Evolutionary conservation across 306 rosid genomes (phyloP).

Genomic region (Malus domestica): ASM211411v1 NC_041795.1:33527001-33527500

Average conservation of each 20-base stretch:
- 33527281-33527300: conserved; percentile 71
- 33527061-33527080: conserved; percentile 74
- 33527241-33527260: conserved; percentile 64
- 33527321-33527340: conserved; percentile 58
- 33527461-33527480: conserved; percentile 74
- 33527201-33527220: conserved; percentile 85
- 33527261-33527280: conserved; percentile 64
- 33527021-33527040: conserved; percentile 74
- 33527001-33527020: conserved; percentile 47
- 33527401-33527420: conserved; percentile 66
- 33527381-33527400: conserved; percentile 61
- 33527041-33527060: conserved; percentile 75
- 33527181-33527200: conserved; percentile 61
- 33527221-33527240: conserved; percentile 53
- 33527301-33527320: conserved; percentile 61
- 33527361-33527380: conserved; percentile 64
- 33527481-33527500: conserved; percentile 63
- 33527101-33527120: conserved; percentile 84
- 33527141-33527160: conserved; percentile 50
- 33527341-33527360: conserved; percentile 49
- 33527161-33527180: conserved; percentile 63
- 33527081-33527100: conserved; percentile 59
- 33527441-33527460: conserved; percentile 74
- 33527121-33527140: conserved; percentile 76
- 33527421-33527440: conserved; percentile 73